Percentiles rank a stretch among this genome's conserved stretches.
Conservation (phyloP, 140 eudicot genomes). For the Senecio squalidus region DNA sequence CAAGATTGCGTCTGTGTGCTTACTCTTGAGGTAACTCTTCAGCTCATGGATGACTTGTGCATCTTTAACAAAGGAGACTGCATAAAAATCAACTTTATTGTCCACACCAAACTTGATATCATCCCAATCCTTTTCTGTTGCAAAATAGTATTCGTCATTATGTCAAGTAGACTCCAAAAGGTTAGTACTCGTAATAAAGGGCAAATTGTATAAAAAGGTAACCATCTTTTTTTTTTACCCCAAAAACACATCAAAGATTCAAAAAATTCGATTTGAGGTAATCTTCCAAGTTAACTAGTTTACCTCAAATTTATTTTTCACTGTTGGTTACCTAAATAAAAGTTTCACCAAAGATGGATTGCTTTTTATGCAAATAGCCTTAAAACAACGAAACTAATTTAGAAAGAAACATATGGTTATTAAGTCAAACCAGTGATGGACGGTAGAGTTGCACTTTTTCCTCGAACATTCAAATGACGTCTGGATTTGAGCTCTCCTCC, state of each 20-base stretch:
- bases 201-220: background rate
- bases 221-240: too few species aligned
- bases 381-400: too few species aligned
- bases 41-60: constrained; percentile 92
- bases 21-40: constrained; percentile 84
- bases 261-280: too few species aligned
- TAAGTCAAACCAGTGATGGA: constrained; percentile 79
- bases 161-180: background rate
- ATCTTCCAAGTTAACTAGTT: too few species aligned
- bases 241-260: too few species aligned
- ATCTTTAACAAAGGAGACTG: constrained; percentile 96
- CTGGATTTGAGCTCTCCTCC: constrained; percentile 99
- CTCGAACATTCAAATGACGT: constrained; percentile 89
- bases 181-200: background rate
- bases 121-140: constrained; percentile 97
- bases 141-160: constrained; percentile 1
- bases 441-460: constrained; percentile 97
- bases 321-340: too few species aligned
- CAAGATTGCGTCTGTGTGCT: background rate
- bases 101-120: constrained; percentile 98
- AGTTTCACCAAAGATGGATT: too few species aligned
- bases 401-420: background rate
- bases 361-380: too few species aligned
- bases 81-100: constrained; percentile 87
- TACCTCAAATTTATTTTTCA: too few species aligned